Base-by-base conservation (phyloP, 2,329 filamentous ascomycete species). In the Oidium heveae region DNA sequence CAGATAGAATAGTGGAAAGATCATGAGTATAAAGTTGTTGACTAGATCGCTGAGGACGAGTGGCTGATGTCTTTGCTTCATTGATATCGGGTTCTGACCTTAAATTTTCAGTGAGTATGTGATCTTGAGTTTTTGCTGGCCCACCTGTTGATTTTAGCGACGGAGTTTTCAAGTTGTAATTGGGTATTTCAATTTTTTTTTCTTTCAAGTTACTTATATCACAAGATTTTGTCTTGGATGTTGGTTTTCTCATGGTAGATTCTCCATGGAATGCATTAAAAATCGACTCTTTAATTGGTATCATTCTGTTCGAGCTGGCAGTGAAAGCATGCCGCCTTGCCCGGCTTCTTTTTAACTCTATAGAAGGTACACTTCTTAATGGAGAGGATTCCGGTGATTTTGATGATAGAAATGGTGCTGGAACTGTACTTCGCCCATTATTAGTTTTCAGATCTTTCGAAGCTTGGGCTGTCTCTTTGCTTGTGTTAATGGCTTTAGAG, bases 211-310 rank as follows among this genome's bases (percentile, higher is more conserved):
- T 58, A 54, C 56, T 61, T 13, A 59, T 59, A 18, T 62, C 58
- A 54, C 60, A 59, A 4, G 60, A 59, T 50, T 57, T 60, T 10
- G 60, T 58, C 53, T 60, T 63, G 10, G 47, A 51, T 1, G 57
- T 54, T 7, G 50, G 50, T 36, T 28, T 41, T 18, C 44, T 55
- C 33, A 61, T 57, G 8, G 65, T 70, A 1, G 77, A 80, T 62
- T 81, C 76, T 33, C 78, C 78, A 41, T 72, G 72, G 60, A 82
- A 81, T 3, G 77, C 78, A 57, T 78, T 76, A 54, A 74, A 75
- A 9, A 82, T 65, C 49, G 72, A 71, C 43, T 79, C 77, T 22
- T 77, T 71, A 54, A 81, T 69, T 0, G 73, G 73, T 37, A 69
- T 70, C 61, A 74, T 78, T 13, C 62, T 61, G 1, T 61, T 65